Evolutionary conservation across 2,329 filamentous ascomycete species (phyloP), one percentile per base, ranked within the genome.

Genomic region (Hypoxylon sp.): DNA sequence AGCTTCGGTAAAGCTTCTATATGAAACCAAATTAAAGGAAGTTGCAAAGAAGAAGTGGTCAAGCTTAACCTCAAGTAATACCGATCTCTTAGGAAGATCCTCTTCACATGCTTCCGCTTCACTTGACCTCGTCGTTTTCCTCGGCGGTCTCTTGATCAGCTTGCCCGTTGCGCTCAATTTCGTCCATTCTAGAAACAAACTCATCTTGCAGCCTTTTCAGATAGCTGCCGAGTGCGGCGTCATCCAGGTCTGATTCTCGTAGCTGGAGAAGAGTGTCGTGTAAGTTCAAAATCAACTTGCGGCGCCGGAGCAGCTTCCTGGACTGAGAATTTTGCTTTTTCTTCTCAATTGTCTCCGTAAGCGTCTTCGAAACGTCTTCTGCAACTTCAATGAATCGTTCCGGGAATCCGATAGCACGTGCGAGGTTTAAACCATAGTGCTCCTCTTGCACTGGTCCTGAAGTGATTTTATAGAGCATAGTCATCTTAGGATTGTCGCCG

Each of bases 351-450:
- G 85, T 85, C 8, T 81, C 79, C 41, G 88, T 84, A 5, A 97
- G 79, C 21, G 85, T 84, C 2, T 83, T 81, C 0, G 91, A 88
- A 3, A 96, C 88, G 0, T 80, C 74, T 65, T 91, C 88, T 0
- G 94, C 95, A 30, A 86, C 83, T 5, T 89, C 80, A 2, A 97
- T 81, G 2, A 97, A 87, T 0, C 80, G 79, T 0, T 84, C 76
- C 0, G 95, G 93, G 5, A 97, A 84, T 0, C 91, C 89, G 23
- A 96, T 84, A 0, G 93, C 86, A 30, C 88, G 87, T 0, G 95
- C 94, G 2, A 97, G 84, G 0, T 89, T 85, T n/a, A 97, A 85
- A 0, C 96, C 96, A 73, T 99, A 99, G 70, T 93, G 89, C 47
- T 88, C 82, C 58, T 93, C 88, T 60, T 87, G 80, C 0, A 92